Evolutionary conservation across 164 flowering plant species (phyloP).

Genomic region (Aristolochia fimbriata): DNA sequence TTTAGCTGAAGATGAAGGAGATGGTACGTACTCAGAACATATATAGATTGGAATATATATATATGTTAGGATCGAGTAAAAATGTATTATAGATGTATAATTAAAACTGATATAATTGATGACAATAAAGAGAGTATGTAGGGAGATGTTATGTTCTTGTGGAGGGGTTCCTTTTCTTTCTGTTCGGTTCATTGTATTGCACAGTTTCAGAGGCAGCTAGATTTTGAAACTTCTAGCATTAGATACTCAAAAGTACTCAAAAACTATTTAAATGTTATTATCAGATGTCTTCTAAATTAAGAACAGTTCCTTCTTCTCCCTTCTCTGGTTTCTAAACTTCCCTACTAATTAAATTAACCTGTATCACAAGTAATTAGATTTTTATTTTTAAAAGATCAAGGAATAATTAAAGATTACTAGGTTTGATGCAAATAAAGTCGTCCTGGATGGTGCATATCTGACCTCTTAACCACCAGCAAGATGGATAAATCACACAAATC

Average conservation of each 20-base stretch:
- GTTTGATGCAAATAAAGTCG: background rate
- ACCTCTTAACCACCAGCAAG: background rate
- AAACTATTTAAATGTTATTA: too few relatives aligned
- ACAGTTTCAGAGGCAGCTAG: background rate
- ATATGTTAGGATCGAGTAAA: too few relatives aligned
- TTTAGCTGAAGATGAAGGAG: too few relatives aligned
- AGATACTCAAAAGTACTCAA: background rate
- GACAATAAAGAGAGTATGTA: background rate
- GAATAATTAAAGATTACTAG: background rate
- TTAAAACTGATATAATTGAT: background rate
- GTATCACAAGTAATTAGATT: background rate
- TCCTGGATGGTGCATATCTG: background rate
- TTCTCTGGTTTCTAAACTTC: background rate
- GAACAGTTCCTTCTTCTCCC: background rate
- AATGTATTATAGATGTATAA: too few relatives aligned
- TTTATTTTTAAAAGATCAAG: background rate
- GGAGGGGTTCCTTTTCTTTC: background rate
- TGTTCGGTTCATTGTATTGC: slow-evolving; percentile 1
- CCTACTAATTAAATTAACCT: background rate
- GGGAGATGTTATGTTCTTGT: background rate
- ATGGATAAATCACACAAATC: background rate
- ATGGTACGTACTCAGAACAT: too few relatives aligned
- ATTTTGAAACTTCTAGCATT: background rate
- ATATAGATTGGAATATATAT: too few relatives aligned
- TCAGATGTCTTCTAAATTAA: too few relatives aligned